phyloP scores from a whole-genome alignment of 1,284 basidiomycete genomes.

The Cystobasidiaceae sp. region DNA sequence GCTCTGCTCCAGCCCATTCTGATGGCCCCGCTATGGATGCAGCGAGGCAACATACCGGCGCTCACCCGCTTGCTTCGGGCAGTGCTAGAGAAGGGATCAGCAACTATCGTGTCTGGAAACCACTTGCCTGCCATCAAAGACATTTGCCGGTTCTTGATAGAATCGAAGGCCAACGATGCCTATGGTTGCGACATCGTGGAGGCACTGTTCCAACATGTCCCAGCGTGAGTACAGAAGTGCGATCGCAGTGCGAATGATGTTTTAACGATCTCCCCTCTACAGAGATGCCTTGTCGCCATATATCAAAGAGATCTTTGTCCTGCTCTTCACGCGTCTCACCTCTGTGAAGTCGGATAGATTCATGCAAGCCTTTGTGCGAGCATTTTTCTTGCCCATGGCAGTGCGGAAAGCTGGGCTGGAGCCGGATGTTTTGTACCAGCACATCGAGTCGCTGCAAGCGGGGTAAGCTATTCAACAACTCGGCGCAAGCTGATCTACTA shows the following conservation, averaged over 20 bases:
- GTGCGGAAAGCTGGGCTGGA: slow-evolving; percentile 65
- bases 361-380: slow-evolving; percentile 74
- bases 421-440: slow-evolving; percentile 70
- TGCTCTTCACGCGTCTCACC: slow-evolving; percentile 78
- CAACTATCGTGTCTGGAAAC: slow-evolving; percentile 63
- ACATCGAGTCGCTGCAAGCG: slow-evolving; percentile 77
- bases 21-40: slow-evolving; percentile 82
- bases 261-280: slow-evolving; percentile 16
- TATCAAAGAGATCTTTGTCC: slow-evolving; percentile 71
- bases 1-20: slow-evolving; percentile 75
- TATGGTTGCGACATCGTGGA: slow-evolving; percentile 89
- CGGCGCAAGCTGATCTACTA: slow-evolving; percentile 3
- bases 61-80: slow-evolving; percentile 83
- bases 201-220: slow-evolving; percentile 65
- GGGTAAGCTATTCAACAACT: slow-evolving; percentile 54
- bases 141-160: slow-evolving; percentile 80
- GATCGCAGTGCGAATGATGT: background rate
- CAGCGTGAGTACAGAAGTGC: slow-evolving; percentile 57
- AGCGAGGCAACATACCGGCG: slow-evolving; percentile 92
- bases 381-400: slow-evolving; percentile 69
- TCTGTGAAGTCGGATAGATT: slow-evolving; percentile 84
- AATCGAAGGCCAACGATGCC: slow-evolving; percentile 78
- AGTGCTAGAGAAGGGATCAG: slow-evolving; percentile 68
- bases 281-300: slow-evolving; percentile 67
- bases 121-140: slow-evolving; percentile 78